Conservation (phyloP, 2,329 filamentous ascomycete genomes). For the Volutella citrinella region DNA sequence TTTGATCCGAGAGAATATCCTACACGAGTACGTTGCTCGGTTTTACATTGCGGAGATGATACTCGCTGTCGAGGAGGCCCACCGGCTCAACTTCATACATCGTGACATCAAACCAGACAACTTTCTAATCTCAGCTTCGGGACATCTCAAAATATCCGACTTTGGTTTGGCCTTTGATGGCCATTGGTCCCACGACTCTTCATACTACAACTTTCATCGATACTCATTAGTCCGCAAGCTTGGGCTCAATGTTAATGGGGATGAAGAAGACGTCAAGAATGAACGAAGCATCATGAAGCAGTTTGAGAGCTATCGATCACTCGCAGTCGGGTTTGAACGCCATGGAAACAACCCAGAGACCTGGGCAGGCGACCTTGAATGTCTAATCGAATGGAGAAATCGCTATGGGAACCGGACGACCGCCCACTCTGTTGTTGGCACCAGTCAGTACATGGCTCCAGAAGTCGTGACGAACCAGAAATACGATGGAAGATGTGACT, state of each 20-base stretch:
- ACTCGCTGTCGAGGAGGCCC: slow-evolving; percentile 87
- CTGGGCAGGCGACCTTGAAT: slow-evolving; percentile 27
- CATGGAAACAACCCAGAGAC: slow-evolving; percentile 30
- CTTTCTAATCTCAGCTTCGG: slow-evolving; percentile 83
- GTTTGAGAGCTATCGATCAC: slow-evolving; percentile 29
- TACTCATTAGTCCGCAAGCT: slow-evolving; percentile 76
- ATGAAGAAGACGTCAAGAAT: slow-evolving; percentile 65
- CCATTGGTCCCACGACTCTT: slow-evolving; percentile 88
- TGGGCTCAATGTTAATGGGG: slow-evolving; percentile 70
- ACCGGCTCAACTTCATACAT: slow-evolving; percentile 86
- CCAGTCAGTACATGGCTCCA: slow-evolving; percentile 97
- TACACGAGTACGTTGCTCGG: slow-evolving; percentile 73
- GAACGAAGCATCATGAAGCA: slow-evolving; percentile 34
- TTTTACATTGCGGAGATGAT: slow-evolving; percentile 98
- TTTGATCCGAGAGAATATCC: slow-evolving; percentile 77
- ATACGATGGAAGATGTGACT: slow-evolving; percentile 94
- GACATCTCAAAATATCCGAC: slow-evolving; percentile 93
- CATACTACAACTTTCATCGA: slow-evolving; percentile 81
- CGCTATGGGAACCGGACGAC: slow-evolving; percentile 65
- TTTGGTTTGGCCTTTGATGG: slow-evolving; percentile 95
- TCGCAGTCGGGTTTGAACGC: slow-evolving; percentile 29
- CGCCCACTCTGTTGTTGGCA: slow-evolving; percentile 86
- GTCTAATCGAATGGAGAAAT: slow-evolving; percentile 68
- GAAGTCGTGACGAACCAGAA: slow-evolving; percentile 79
- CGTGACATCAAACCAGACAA: slow-evolving; percentile 97